These are phyloP conservation scores for Calonectria fujianensis DNA, from an alignment of 2,329 filamentous ascomycete species.

Conservation along the genomic window DNA sequence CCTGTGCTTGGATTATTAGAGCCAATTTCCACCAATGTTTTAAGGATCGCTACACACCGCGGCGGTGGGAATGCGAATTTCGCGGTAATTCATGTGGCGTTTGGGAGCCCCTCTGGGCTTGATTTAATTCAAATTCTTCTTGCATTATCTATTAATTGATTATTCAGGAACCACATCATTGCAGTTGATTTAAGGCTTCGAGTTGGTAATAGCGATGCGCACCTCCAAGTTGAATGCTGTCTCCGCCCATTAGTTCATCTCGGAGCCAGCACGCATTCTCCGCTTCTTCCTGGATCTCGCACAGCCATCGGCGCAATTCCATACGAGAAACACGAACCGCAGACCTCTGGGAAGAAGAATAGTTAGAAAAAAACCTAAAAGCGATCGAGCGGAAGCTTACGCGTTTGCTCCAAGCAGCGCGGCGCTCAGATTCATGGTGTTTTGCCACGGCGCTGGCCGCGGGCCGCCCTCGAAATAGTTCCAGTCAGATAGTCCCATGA, in stretches of 20 bases:
- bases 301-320: slow-evolving; percentile 3
- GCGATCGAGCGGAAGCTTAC: background rate
- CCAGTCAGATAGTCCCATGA: background rate
- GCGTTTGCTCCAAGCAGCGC: background rate
- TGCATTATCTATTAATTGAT: too few relatives aligned
- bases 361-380: background rate
- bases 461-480: slow-evolving; percentile 15
- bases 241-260: background rate
- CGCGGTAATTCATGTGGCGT: too few relatives aligned
- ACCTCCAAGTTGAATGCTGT: background rate
- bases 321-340: background rate
- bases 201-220: background rate
- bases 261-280: background rate
- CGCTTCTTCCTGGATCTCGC: background rate
- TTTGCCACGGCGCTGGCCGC: background rate
- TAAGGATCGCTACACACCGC: too few relatives aligned
- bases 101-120: too few relatives aligned
- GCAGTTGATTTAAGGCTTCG: too few relatives aligned
- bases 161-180: too few relatives aligned
- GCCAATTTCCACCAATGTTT: too few relatives aligned
- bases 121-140: too few relatives aligned
- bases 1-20: too few relatives aligned
- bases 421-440: background rate
- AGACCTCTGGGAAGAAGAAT: background rate
- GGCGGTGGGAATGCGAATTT: too few relatives aligned